Base-by-base conservation (phyloP, 2,329 filamentous ascomycete genomes). In the Ceratocystis cacaofunesta region DNA sequence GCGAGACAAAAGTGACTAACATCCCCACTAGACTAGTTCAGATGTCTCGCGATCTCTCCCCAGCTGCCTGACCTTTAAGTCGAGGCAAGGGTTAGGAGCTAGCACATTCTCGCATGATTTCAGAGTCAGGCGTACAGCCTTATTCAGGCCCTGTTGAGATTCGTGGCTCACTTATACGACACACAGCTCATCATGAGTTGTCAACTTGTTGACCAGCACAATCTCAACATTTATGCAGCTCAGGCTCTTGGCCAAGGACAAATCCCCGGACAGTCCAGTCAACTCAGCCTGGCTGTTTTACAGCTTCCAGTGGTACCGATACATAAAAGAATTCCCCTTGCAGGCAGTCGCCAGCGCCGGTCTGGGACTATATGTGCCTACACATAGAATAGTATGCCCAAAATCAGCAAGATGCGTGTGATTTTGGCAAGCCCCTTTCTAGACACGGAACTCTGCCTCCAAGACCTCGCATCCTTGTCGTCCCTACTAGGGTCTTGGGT, bases 91-190 rank as follows among this genome's bases (percentile, higher is more conserved):
- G 2, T 22, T 2, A 22, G 2, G 10, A n/a, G n/a, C 48, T 8
- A 22, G 7, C 22, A 19, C 6, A 3, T 25, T 52, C 6, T 19
- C 22, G 48, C 48, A 19, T 52, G 48, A 10, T 19, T 52, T 50
- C 7, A 52, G 10, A 52, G n/a, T 0, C 48, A 22, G n/a, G n/a
- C n/a, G 22, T 57, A 28, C 22, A 57, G 12, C 30, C 52, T 57
- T 41, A 41, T 41, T 41, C 52, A 57, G 6, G 52, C 52, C n/a
- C 28, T 28, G 28, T 57, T 57, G 22, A 57, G 28, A 32, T 57
- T 57, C 52, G 52, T 57, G 52, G 52, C 52, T 57, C 52, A 57
- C 25, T 57, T 25, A 57, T 57, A 57, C 52, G 52, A 57, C 52
- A 32, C 52, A 57, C 52, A 57, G 30, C 52, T 57, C 52, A 57